Evolutionary conservation across 495 filamentous ascomycete genomes (phyloP), one percentile per base, ranked within the genome.

Genomic region (Barbatosphaeria neglecta): DNA sequence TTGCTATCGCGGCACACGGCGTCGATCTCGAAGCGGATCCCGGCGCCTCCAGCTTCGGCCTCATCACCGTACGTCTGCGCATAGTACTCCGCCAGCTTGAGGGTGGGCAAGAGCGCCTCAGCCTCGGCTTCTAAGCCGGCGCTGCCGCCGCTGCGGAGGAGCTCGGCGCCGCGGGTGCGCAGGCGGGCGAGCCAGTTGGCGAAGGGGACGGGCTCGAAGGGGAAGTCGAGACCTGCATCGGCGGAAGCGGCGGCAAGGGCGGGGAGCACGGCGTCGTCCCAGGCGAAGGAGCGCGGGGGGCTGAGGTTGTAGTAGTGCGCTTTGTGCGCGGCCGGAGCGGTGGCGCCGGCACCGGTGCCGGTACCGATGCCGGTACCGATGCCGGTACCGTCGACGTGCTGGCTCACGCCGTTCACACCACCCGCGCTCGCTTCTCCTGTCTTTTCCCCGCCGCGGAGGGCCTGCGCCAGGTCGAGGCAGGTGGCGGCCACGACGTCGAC

Each of bases 401-500:
- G 13, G 18, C 18, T 37, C 6, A 16, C 15, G 15, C 33, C 33
- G 38, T 53, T 49, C 10, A 28, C 16, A 4, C 40, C 11, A 3
- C 48, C 33, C 19, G 27, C 22, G 18, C 28, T 28, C n/a, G 33
- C 23, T 7, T 4, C 43, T 11, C 11, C 6, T 4, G 33, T 7
- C 16, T 9, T 7, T 5, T 24, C 7, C 11, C 19, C 46, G 20
- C 22, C 31, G 11, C 44, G 52, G 33, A 67, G 62, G 0, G 60
- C 52, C 19, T 54, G 50, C 7, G 66, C 56, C 10, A 81, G 56
- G 19, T 81, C 74, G 8, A 75, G 44, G 16, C 78, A 64, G 1
- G 59, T 61, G 0, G 47, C 49, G 0, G 74, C 78, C 0, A 76
- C 65, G 19, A 56, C 69, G 49, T 81, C 78, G 1, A 80, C 78